Evolutionary conservation across 2,329 filamentous ascomycete genomes (phyloP), one percentile per base, ranked within the genome.

Genomic region (Akanthomyces uredinophilus): DNA sequence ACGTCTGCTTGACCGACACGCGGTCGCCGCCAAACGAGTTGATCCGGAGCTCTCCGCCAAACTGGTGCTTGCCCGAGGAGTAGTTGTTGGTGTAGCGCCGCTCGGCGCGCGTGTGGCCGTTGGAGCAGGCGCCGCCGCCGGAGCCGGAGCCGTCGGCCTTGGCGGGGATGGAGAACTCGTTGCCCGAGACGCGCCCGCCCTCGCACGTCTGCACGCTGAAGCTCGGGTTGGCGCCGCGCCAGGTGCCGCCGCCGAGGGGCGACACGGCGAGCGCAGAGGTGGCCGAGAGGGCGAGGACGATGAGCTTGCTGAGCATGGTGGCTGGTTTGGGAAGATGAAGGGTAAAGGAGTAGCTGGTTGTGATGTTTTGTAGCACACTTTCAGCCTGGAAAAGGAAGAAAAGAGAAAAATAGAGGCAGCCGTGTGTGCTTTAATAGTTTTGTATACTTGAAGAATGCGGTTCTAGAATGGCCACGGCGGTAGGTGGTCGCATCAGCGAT

Each of bases 1-100:
- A 67, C 8, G 66, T 68, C 61, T 69, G 68, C 62, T 67, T 66
- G 59, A 69, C 60, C 27, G 65, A 62, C 20, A 69, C 54, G 60
- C 64, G 65, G 54, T 47, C 60, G 55, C 65, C 66, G 13, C 61
- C 62, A 43, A 66, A 54, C 41, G 64, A 66, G 62, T 68, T 65
- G 63, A 69, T 65, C 16, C 32, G 66, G 62, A 69, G 66, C 16
- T 35, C 16, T 6, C 53, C 53, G 53, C 53, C 39, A 22, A 56
- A 56, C 24, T 56, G 55, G 55, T 50, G 55, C 29, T 13, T 27
- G n/a, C 55, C 55, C 2, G 55, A 27, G 18, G 44, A 39, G 32
- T 59, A 59, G 44, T 59, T 27, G 44, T 59, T 50, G 46, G 11
- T 52, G 55, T 59, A 59, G 44, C 55, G 55, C 18, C 43, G 44